Evolutionary conservation across 352 stramenopile genomes (phyloP).

Genomic region (Albugo laibachii): DNA sequence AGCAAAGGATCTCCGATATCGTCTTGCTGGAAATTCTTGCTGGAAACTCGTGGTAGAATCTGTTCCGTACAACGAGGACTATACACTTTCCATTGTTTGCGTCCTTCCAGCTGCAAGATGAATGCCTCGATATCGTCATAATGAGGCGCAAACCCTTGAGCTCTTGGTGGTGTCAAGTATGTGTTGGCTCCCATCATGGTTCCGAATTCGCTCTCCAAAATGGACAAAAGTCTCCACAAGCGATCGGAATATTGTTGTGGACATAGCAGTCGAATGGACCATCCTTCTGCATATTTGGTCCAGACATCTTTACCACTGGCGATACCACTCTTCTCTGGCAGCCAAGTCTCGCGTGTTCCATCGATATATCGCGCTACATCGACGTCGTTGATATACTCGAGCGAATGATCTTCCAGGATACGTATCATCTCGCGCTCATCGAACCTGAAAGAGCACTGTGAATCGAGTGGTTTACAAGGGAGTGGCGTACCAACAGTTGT

Average conservation of each 20-base stretch:
- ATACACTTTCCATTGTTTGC: constrained; percentile 88
- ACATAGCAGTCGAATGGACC: constrained; percentile 82
- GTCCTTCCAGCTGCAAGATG: constrained; percentile 84
- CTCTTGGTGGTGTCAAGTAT: constrained; percentile 84
- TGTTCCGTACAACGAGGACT: constrained; percentile 23
- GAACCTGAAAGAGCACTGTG: constrained; percentile 13
- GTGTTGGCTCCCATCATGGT: constrained; percentile 89
- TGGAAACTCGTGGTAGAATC: constrained; percentile 42
- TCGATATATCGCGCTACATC: constrained; percentile 81
- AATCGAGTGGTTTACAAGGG: constrained; percentile 3
- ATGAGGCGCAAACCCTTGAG: constrained; percentile 93
- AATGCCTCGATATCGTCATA: constrained; percentile 96
- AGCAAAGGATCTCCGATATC: constrained; percentile 60
- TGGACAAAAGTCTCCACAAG: constrained; percentile 80
- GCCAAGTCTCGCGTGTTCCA: constrained; percentile 45
- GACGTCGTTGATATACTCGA: constrained; percentile 63
- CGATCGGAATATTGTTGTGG: constrained; percentile 83
- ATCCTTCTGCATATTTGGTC: constrained; percentile 69
- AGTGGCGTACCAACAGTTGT: constrained; percentile 29
- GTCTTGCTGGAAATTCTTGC: constrained; percentile 52
- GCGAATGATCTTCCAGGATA: constrained; percentile 52
- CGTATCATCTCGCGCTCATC: constrained; percentile 46
- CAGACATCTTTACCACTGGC: constrained; percentile 49
- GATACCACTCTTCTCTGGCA: constrained; percentile 16
- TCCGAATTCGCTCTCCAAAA: constrained; percentile 86